Base-by-base conservation (phyloP, 1,139 yeast species). In the Geotrichum carabidarum region DNA sequence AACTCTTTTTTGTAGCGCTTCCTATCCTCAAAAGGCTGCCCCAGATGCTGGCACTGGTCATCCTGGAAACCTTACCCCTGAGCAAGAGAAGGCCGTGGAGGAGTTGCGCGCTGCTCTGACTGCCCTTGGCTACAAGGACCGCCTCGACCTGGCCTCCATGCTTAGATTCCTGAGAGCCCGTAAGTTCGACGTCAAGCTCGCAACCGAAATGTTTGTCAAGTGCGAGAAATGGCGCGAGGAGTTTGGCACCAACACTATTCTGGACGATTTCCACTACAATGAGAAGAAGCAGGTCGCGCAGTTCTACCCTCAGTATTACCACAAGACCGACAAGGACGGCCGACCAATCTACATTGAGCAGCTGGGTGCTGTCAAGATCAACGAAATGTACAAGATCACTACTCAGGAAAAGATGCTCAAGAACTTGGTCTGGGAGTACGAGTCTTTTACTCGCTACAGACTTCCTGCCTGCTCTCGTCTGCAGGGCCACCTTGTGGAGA, bases 381-480 rank as follows among this genome's bases (percentile, higher is more conserved):
- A 82, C 44, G 95, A 89, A 70, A 87, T 93, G 96, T 82, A 88
- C 77, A 86, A 89, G 74, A 81, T 93, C 71, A 93, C 99, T 61
- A 83, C 93, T 43, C 95, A 90, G 72, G 98, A 93, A 64, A 84
- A 98, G 70, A 91, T 93, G 99, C 78, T 93, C 71, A 84, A 86
- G 74, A 93, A 93, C 73, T 78, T 93, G 68, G 97, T 90, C 54
- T 91, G 97, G 96, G 99, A 93, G 74, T 93, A 93, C 72, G 99
- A 93, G 76, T 80, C 95, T 52, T 90, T 93, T 72, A 82, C 84
- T 58, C 79, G 76, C 62, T 83, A 80, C 73, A 82, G 99, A 72
- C 78, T 93, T 65, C 96, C 99, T 44, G 98, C 99, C 22, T 88
- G 95, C 67, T 89, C 96, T 22, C 86, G 99, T 73, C 79, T 82